These are phyloP conservation scores for Royoungia palumana DNA, from an alignment of 768 basidiomycete species.

Conservation along the genomic window DNA sequence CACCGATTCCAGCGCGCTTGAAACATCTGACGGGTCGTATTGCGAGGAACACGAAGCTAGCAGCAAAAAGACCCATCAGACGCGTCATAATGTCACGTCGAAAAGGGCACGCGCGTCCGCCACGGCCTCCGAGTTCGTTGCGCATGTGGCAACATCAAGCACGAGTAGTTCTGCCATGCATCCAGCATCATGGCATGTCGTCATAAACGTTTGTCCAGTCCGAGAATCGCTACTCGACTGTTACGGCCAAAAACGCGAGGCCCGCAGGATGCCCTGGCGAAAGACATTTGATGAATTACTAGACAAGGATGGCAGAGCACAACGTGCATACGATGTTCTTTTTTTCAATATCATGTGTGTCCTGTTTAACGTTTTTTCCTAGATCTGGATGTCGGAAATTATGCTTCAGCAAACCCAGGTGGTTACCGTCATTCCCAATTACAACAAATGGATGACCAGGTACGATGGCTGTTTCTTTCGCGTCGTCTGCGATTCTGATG, in stretches of 20 bases:
- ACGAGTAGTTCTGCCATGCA: no score
- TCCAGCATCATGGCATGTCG: no score
- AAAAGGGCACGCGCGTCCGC: no score
- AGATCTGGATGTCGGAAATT: conserved; percentile 91
- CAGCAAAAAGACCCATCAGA: conserved; percentile 16
- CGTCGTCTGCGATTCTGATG: not conserved
- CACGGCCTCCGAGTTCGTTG: no score
- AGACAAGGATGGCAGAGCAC: no score
- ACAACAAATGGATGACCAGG: conserved; percentile 83
- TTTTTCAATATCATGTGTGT: not conserved
- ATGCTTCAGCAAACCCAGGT: conserved; percentile 99
- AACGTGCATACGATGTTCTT: conserved; percentile 89
- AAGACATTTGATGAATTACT: conserved; percentile 72
- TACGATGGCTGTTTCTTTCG: conserved; percentile 31
- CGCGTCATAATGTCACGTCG: conserved; percentile 13
- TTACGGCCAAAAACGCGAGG: conserved; percentile 65
- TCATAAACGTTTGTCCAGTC: conserved; percentile 38
- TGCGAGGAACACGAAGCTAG: conserved; percentile 7
- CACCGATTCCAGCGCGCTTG: conserved; percentile 11
- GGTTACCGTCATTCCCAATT: conserved; percentile 90
- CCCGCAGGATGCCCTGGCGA: conserved; percentile 90
- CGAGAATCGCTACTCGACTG: conserved; percentile 57
- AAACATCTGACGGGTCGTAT: conserved; percentile 24
- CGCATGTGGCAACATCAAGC: no score
- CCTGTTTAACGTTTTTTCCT: not conserved